phyloP scores from a whole-genome alignment of 2,329 filamentous ascomycete species.

The Diplocarpon rosae region DNA sequence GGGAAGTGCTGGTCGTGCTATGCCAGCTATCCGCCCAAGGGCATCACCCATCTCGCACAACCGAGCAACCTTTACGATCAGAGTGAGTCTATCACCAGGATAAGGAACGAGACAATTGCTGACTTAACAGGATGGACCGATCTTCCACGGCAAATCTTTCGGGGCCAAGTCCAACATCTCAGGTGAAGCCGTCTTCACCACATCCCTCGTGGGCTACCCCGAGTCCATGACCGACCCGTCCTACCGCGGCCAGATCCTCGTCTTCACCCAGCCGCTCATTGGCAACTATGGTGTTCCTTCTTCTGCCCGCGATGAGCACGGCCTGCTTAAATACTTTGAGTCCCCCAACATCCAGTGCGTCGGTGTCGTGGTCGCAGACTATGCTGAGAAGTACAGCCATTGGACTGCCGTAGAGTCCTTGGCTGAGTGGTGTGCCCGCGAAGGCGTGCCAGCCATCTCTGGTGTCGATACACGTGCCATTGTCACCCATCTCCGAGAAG shows the following conservation, averaged over 20 bases:
- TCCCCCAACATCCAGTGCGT: constrained; percentile 95
- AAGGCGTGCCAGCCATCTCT: constrained; percentile 91
- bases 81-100: constrained; percentile 39
- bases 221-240: constrained; percentile 87
- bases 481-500: constrained; percentile 90
- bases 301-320: constrained; percentile 70
- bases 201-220: constrained; percentile 92
- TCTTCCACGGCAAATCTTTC: constrained; percentile 94
- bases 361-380: constrained; percentile 91
- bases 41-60: constrained; percentile 61
- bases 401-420: constrained; percentile 97
- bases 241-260: constrained; percentile 88
- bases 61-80: constrained; percentile 88
- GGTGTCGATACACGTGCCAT: constrained; percentile 96
- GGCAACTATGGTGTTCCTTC: constrained; percentile 98
- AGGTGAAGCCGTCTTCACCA: constrained; percentile 97
- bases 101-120: constrained; percentile 7
- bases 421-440: constrained; percentile 86
- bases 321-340: constrained; percentile 95
- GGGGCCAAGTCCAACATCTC: constrained; percentile 95
- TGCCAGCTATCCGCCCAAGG: constrained; percentile 46
- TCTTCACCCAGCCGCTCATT: constrained; percentile 96
- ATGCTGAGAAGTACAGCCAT: constrained; percentile 88
- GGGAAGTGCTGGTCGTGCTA: constrained; percentile 58
- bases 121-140: constrained; percentile 65